Evolutionary conservation across 2,329 filamentous ascomycete genomes (phyloP), one percentile per base, ranked within the genome.

Genomic region (Cordyceps farinosa): DNA sequence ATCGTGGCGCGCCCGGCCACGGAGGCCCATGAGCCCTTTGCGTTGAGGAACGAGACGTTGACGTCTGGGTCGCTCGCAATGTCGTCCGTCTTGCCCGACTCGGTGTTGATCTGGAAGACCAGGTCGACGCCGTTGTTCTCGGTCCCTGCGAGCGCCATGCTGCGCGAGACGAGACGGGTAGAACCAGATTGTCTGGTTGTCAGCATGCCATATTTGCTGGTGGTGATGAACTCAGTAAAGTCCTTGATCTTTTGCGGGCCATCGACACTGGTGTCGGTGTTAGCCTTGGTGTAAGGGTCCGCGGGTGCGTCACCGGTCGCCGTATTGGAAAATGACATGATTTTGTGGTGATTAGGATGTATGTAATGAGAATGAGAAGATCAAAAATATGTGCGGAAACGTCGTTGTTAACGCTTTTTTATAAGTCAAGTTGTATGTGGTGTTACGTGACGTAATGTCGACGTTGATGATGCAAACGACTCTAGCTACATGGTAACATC

Each of bases 21-120:
- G 2, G 90, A 95, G 0, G 92, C 92, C 92, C 92, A 97, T 75
- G 94, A 88, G 68, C 92, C 91, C 2, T 85, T 85, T 67, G 77
- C 75, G 74, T 90, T 89, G 69, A 94, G 82, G 81, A 96, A 96
- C 54, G 89, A 85, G 67, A 96, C 83, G 79, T 96, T 67, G 9
- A 66, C 50, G 7, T 66, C 65, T 11, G 65, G 65, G 29, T 67
- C 64, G 30, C 64, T 63, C 7, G 64, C 55, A 29, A 66, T 42
- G 44, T 62, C 62, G 13, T 65, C 42, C 5, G 65, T 65, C 82
- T 97, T 96, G 78, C 91, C 87, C 10, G 90, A 92, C 74, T 94
- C 90, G 66, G 91, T 92, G 81, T 96, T 96, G 72, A 92, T 92
- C 80, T 95, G 89, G 84, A 96, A 96, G 75, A 96, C 84, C 63